phyloP scores from a whole-genome alignment of 2,329 filamentous ascomycete genomes.

The Fusarium sp. region DNA sequence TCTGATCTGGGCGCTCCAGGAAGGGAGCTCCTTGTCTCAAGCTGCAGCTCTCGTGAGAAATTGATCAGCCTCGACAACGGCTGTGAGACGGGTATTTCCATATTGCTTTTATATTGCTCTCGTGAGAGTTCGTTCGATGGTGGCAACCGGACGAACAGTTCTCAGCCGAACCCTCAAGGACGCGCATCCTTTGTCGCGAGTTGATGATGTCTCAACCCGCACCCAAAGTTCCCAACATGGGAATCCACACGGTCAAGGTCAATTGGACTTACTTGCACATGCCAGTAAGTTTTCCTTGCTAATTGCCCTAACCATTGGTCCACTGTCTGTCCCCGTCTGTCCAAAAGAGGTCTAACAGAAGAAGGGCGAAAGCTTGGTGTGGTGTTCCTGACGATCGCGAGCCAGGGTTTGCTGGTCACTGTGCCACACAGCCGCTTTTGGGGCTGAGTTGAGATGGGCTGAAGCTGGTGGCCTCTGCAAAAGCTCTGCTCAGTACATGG shows the following conservation, averaged over 20 bases:
- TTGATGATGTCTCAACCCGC: slow-evolving; percentile 11
- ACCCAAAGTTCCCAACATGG: slow-evolving; percentile 8
- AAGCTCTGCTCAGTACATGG: neutral
- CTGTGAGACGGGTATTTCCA: slow-evolving; percentile 9
- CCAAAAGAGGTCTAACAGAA: slow-evolving; percentile 28
- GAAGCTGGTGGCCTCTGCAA: slow-evolving; percentile 1
- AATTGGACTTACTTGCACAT: neutral
- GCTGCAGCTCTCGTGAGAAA: neutral
- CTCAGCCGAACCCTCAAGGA: neutral
- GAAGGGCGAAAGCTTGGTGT: slow-evolving; percentile 29
- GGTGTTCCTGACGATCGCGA: slow-evolving; percentile 43
- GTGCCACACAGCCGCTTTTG: slow-evolving; percentile 17
- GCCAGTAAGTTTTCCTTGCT: neutral
- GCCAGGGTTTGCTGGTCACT: slow-evolving; percentile 28
- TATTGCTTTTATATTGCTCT: slow-evolving; percentile 12
- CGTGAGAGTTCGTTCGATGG: slow-evolving; percentile 14
- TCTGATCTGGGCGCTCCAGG: slow-evolving; percentile 17
- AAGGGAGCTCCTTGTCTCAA: slow-evolving; percentile 13
- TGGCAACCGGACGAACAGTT: slow-evolving; percentile 5
- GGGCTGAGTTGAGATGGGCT: slow-evolving; percentile 14
- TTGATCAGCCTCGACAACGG: neutral
- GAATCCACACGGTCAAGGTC: neutral
- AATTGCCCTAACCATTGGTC: slow-evolving; percentile 9
- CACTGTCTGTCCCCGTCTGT: slow-evolving; percentile 24
- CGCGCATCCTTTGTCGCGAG: slow-evolving; percentile 2